A percentile compares a stretch with the other conserved stretches of the same genome.
These are phyloP conservation scores for Blastosporella zonata DNA, from an alignment of 1,284 basidiomycete genomes.

Conservation along the genomic window DNA sequence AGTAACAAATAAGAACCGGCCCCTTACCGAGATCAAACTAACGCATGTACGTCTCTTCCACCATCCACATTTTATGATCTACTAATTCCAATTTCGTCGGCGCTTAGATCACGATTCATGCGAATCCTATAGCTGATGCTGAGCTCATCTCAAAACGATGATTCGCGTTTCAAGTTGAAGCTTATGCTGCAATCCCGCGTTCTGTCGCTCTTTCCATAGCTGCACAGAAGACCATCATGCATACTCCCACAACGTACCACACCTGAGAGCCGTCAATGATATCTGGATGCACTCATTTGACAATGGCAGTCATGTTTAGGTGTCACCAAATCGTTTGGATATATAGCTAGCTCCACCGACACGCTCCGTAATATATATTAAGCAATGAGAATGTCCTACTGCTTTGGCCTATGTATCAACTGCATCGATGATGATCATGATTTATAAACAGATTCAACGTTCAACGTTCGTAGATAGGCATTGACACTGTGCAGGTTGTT, in stretches of 20 bases:
- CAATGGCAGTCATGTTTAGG: neutral
- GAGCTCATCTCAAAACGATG: constrained; percentile 31
- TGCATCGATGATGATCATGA: neutral
- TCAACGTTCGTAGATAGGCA: neutral
- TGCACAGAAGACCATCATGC: neutral
- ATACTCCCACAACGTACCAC: neutral
- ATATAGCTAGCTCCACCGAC: neutral
- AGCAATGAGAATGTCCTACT: too few species aligned
- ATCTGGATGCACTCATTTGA: neutral
- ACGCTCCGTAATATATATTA: neutral
- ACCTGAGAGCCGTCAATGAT: neutral
- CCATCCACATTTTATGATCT: constrained; percentile 4
- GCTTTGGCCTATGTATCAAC: too few species aligned
- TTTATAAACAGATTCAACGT: neutral
- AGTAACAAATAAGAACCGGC: constrained; percentile 89
- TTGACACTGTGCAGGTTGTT: constrained; percentile 9
- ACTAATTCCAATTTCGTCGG: constrained; percentile 4
- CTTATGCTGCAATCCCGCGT: neutral
- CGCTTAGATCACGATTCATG: constrained; percentile 85
- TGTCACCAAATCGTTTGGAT: neutral
- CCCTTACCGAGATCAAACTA: constrained; percentile 81
- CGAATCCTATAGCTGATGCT: constrained; percentile 89
- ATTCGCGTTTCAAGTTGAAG: too few species aligned
- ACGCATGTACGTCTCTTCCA: constrained; percentile 54
- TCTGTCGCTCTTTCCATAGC: neutral